Conservation (phyloP, 2,329 filamentous ascomycete species). For the Sarocladium oryzae region DNA sequence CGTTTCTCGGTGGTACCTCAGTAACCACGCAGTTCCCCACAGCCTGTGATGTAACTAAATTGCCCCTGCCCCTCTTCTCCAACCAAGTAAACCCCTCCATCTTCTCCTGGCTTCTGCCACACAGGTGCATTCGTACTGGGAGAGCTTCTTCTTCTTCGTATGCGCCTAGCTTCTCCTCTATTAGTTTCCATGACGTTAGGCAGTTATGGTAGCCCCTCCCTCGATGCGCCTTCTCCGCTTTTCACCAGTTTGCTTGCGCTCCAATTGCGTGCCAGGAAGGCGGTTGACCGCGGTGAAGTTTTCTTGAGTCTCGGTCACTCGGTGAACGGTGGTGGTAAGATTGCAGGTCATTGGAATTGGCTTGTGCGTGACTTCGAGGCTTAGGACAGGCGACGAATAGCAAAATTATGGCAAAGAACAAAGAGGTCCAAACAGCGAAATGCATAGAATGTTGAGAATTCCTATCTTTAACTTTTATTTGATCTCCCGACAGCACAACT, state of each 20-base stretch:
- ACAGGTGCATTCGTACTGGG: no score
- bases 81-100: neutral
- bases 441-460: no score
- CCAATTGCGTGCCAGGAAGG: constrained; percentile 2
- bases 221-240: no score
- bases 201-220: neutral
- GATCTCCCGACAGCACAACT: no score
- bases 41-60: neutral
- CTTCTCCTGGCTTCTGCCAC: neutral
- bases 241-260: constrained; percentile 1
- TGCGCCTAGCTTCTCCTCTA: neutral
- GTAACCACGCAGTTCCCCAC: neutral
- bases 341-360: neutral
- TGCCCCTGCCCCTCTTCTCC: neutral
- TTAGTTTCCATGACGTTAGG: constrained; percentile 2
- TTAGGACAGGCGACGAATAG: no score
- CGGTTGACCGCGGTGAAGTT: neutral
- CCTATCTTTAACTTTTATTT: no score
- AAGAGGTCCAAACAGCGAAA: no score
- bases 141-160: neutral
- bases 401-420: no score
- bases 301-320: neutral
- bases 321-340: neutral
- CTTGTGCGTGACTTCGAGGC: no score
- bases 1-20: neutral